Base-by-base conservation (phyloP, 129 eudicot species). In the Flaveria sonorensis region DNA sequence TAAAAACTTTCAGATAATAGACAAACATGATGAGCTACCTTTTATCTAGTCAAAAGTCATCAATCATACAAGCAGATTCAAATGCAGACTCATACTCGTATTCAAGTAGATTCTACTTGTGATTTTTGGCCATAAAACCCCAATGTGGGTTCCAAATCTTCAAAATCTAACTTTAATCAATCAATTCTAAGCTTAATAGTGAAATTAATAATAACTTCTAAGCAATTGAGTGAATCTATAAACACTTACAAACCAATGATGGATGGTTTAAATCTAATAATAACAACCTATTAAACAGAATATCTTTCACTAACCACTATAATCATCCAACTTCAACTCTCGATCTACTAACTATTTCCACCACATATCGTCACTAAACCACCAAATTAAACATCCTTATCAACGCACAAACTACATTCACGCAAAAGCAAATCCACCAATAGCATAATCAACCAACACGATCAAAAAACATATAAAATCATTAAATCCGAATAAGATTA, bases 381-480 rank as follows among this genome's bases (percentile, higher is more conserved):
- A 9, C 68, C 39, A 36, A 36, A 36, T 50, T 20, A 21, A 69
- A 50, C 10, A 4, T 48, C 70, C 46, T 3, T 6, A 7, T 18
- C 60, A 53, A 53, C 60, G 3, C 18, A 6, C 5, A 5, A n/a
- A 16, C 7, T 71, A 52, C 66, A 56, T 39, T 39, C 55, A 57
- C 23, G 69, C 56, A 73, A 50, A 47, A 40, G n/a, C 32, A 48
- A 75, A 28, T 64, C 80, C 50, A 46, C 20, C 42, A 76, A 66
- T 65, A 10, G 46, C 74, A 66, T 11, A 66, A 51, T 53, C 74
- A 21, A 39, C 14, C 5, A 50, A 52, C 55, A 65, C 43, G 12
- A 64, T 12, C 2, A 14, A 71, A 40, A 43, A 69, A 28, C 52
- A 39, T 10, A 28, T 45, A 26, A 40, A 59, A 46, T 4, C 42